phyloP scores from a whole-genome alignment of 176 grass and related monocot species.

The Phoenix roebelenii region DNA sequence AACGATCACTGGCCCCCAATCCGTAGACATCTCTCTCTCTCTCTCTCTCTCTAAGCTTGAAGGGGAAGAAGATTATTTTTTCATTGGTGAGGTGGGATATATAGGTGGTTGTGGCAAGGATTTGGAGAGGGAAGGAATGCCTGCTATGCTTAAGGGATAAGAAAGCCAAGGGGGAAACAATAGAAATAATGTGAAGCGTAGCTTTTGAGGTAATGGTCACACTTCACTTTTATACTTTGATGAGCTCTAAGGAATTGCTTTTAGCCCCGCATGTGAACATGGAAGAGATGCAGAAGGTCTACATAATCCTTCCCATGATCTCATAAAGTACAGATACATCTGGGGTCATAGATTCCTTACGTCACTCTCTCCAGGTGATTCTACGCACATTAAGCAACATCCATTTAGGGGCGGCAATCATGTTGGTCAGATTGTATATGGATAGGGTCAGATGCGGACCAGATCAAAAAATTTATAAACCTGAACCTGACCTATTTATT shows the following conservation, averaged over 20 bases:
- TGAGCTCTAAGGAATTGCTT: not conserved
- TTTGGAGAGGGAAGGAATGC: slow-evolving; percentile 53
- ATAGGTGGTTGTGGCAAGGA: slow-evolving; percentile 7
- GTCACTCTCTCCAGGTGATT: no score
- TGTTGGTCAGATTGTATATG: no score
- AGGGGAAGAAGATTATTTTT: not conserved
- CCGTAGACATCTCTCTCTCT: slow-evolving; percentile 30
- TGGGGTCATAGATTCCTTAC: no score
- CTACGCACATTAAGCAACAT: no score
- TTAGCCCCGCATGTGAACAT: no score
- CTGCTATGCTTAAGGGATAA: slow-evolving; percentile 60
- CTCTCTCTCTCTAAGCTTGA: not conserved
- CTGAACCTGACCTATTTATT: no score
- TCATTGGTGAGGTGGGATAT: not conserved
- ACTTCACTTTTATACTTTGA: slow-evolving; percentile 19
- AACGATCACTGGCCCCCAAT: slow-evolving; percentile 82
- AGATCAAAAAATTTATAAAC: no score
- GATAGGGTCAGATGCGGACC: no score
- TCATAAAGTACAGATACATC: no score
- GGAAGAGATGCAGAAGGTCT: no score
- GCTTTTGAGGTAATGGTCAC: not conserved
- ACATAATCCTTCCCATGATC: no score
- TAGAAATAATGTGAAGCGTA: not conserved
- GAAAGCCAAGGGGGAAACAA: slow-evolving; percentile 19
- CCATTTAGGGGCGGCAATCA: no score